phyloP scores from a whole-genome alignment of 805 yeast genomes.

The Myxozyma kluyveri region DNA sequence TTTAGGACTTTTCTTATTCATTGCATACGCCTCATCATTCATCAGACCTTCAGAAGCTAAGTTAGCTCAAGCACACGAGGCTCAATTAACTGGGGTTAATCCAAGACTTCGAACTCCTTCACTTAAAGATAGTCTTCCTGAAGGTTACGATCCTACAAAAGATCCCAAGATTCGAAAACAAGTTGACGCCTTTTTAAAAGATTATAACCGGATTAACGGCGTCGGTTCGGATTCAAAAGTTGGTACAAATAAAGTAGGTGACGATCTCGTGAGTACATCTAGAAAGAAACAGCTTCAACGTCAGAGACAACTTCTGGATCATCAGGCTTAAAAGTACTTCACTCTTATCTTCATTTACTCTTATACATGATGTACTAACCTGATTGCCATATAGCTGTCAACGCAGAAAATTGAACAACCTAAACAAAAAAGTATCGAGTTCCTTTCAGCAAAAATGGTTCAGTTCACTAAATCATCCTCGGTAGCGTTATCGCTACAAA shows the following conservation, averaged over 20 bases:
- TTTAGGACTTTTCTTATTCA: background rate
- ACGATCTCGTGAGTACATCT: background rate
- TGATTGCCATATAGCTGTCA: too few species aligned
- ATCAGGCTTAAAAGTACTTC: too few species aligned
- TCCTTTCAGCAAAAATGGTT: background rate
- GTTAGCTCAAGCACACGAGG: background rate
- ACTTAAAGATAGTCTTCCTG: background rate
- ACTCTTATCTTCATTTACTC: too few species aligned
- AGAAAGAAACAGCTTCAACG: background rate
- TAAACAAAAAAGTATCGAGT: background rate
- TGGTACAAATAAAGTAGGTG: background rate
- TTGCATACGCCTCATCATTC: background rate
- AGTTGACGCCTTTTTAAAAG: background rate
- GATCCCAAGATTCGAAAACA: background rate
- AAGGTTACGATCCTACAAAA: constrained; percentile 1
- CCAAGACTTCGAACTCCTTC: background rate
- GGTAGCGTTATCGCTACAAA: constrained; percentile 6
- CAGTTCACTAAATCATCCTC: constrained; percentile 6
- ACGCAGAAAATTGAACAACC: too few species aligned
- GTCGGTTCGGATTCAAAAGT: background rate
- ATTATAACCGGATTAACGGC: background rate
- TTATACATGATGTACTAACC: too few species aligned
- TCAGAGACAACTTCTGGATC: too few species aligned
- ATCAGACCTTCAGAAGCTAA: background rate
- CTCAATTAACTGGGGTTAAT: background rate